Evolutionary conservation across 2,329 filamentous ascomycete species (phyloP).

Genomic region (Botryotinia calthae): DNA sequence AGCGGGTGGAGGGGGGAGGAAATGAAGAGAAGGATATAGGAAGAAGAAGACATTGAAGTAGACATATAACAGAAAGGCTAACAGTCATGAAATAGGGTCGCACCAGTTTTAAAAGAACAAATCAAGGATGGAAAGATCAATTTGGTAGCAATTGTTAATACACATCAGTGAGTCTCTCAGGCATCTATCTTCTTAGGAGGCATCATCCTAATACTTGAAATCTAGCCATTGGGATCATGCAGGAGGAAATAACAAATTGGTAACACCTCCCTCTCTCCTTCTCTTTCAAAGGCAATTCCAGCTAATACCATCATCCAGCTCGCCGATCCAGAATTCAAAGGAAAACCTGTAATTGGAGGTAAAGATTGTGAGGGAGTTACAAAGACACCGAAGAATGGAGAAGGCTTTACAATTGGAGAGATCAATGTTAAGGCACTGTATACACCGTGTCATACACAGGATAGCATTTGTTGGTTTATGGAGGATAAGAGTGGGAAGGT

Average conservation of each 20-base stretch:
- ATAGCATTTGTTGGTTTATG: conserved; percentile 94
- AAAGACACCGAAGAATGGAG: conserved; percentile 69
- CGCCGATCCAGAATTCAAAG: conserved; percentile 33
- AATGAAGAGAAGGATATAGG: not conserved
- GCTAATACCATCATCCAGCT: conserved; percentile 25
- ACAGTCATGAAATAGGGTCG: conserved; percentile 46
- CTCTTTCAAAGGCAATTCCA: not conserved
- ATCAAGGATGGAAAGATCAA: conserved; percentile 72
- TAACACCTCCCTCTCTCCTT: conserved; percentile 40
- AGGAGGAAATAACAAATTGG: conserved; percentile 83
- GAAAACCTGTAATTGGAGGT: conserved; percentile 75
- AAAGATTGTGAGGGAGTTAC: conserved; percentile 81
- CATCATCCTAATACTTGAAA: conserved; percentile 19
- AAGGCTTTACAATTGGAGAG: conserved; percentile 77
- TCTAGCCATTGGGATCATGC: conserved; percentile 88
- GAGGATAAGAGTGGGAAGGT: conserved; percentile 70
- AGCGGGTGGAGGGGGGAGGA: not conserved
- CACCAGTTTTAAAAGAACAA: conserved; percentile 68
- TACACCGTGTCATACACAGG: conserved; percentile 96
- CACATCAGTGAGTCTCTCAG: conserved; percentile 73
- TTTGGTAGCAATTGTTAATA: conserved; percentile 88
- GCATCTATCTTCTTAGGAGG: not conserved
- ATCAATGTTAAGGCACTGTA: conserved; percentile 86
- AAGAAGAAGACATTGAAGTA: not conserved
- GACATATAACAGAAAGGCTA: not conserved